Percentiles rank a stretch among this genome's conserved stretches.
Evolutionary conservation across 441 rosid genomes (phyloP).

Genomic region (Iberis amara): DNA sequence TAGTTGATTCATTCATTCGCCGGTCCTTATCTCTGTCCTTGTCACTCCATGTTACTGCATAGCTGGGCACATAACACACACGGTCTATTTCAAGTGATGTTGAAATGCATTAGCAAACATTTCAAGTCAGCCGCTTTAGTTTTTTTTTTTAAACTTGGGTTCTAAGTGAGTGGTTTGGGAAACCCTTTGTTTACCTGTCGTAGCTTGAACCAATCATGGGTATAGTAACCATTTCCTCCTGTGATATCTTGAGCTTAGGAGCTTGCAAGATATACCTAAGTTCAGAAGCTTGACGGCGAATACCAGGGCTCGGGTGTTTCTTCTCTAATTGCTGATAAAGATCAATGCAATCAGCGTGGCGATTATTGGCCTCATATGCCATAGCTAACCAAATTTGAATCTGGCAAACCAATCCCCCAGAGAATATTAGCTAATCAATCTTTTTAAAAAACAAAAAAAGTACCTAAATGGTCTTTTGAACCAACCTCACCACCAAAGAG

Average conservation of each 20-base stretch:
- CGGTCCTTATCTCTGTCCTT: constrained; percentile 58
- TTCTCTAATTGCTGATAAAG: constrained; percentile 81
- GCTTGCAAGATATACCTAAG: constrained; percentile 90
- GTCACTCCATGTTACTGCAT: constrained; percentile 81
- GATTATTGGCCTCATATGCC: constrained; percentile 95
- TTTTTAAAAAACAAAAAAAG: background rate
- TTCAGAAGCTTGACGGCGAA: constrained; percentile 88
- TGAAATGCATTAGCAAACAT: background rate
- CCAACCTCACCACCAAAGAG: constrained; percentile 96
- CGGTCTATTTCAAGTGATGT: background rate
- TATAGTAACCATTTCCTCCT: constrained; percentile 90
- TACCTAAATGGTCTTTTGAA: constrained; percentile 29
- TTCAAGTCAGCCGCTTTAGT: background rate
- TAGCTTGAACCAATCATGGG: constrained; percentile 80
- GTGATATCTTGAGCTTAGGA: constrained; percentile 85
- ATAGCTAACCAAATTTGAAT: constrained; percentile 97
- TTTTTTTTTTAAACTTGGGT: background rate
- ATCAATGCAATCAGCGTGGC: constrained; percentile 78
- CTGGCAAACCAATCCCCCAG: constrained; percentile 36
- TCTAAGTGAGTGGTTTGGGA: background rate
- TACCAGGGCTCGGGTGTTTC: constrained; percentile 67
- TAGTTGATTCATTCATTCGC: constrained; percentile 42
- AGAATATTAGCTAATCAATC: constrained; percentile 13
- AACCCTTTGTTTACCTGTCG: constrained; percentile 47
- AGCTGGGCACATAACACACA: constrained; percentile 40